Evolutionary conservation across 2,329 filamentous ascomycete genomes (phyloP).

Genomic region (Fusarium sp.): DNA sequence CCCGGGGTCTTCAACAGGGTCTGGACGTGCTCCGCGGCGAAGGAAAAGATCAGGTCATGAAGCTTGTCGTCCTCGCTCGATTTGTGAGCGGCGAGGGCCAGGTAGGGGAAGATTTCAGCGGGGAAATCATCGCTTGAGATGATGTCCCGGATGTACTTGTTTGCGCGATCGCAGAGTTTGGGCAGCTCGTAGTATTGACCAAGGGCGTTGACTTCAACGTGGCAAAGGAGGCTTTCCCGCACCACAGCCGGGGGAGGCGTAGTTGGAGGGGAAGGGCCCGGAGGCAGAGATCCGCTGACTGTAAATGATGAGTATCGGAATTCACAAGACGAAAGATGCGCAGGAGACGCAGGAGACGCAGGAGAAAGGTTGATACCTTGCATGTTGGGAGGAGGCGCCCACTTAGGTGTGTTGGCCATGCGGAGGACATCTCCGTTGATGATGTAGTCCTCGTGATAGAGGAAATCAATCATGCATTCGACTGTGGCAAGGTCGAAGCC

Average conservation of each 20-base stretch:
- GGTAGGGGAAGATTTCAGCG: background rate
- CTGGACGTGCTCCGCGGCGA: background rate
- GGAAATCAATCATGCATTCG: conserved; percentile 31
- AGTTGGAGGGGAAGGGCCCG: background rate
- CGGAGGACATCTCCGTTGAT: background rate
- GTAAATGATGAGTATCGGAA: background rate
- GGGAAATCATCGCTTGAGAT: background rate
- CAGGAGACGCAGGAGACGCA: background rate
- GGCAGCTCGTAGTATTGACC: conserved; percentile 33
- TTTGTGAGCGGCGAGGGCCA: background rate
- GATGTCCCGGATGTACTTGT: conserved; percentile 3
- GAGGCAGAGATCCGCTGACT: background rate
- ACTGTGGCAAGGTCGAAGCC: conserved; percentile 27
- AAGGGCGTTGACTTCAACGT: conserved; percentile 36
- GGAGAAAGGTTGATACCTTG: background rate
- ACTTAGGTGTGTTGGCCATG: background rate
- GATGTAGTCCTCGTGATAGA: conserved; percentile 36
- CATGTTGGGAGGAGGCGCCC: background rate
- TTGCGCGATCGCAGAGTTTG: conserved; percentile 19
- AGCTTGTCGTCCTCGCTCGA: background rate
- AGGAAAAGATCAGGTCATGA: background rate
- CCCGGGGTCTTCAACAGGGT: background rate
- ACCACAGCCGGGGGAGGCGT: background rate
- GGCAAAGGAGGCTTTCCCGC: conserved; percentile 13
- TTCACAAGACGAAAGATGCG: too few species aligned